Evolutionary conservation across 225 moss, liverwort and hornwort genomes (phyloP), one percentile per base, ranked within the genome.

Genomic region (Sphagnum tenellum): DNA sequence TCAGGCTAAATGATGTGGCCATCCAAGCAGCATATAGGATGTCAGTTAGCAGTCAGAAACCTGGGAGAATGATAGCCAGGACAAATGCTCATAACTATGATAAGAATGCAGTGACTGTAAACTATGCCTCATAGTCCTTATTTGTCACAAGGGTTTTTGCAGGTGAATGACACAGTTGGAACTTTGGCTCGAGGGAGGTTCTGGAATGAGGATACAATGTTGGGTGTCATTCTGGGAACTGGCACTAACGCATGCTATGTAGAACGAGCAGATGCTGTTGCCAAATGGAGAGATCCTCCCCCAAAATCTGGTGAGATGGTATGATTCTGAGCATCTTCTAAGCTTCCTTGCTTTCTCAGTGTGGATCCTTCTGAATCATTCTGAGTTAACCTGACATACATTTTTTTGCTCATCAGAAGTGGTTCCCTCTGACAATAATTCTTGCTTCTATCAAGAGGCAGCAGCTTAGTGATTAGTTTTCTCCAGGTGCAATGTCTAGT

Each of bases 121-220:
- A 10, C 12, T 59, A 5, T 59, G 5, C 12, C 13, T 14, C 59
- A 59, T 5, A 59, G 13, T 67, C 73, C 76, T 70, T 67, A 70
- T 70, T 66, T 65, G 73, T 70, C 70, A 67, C 75, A 79, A 29
- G 29, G 29, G 75, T 13, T 71, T 47, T 49, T 73, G 71, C 75
- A 81, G 73, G 84, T 91, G 29, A 89, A 91, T 46, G 91, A 91
- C 71, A 84, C 89, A 8, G 86, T 91, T 51, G 91, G 89, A 45
- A 89, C 89, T 56, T 70, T 91, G 66, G 91, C 91, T 53, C 83
- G 77, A 61, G 91, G 89, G 45, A 79, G 86, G 13, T 86, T 86
- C 67, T 80, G 81, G 78, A 80, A 89, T 73, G 64, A 82, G 53
- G 86, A 91, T 64, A 80, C 84, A 66, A 89, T 89, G 83, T 74